Evolutionary conservation across 192 early-diverging fungal species (phyloP).

Genomic region (Fimicolochytrium jonesii): DNA sequence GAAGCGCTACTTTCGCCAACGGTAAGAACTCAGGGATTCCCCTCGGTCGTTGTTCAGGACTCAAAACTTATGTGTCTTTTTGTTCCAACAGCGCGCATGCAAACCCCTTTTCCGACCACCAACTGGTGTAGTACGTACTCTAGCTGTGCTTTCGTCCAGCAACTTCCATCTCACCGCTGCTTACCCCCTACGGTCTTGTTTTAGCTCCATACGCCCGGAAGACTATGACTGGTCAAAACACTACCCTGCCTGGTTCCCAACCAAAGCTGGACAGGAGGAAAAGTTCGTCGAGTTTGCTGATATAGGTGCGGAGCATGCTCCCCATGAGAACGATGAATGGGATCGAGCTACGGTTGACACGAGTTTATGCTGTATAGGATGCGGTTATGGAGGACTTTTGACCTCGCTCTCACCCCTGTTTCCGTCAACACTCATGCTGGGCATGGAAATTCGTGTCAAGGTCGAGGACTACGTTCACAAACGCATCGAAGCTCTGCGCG

Average conservation of each 20-base stretch:
- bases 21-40: conserved; percentile 32
- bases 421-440: conserved; percentile 89
- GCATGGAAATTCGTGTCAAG: conserved; percentile 98
- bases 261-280: conserved; percentile 27
- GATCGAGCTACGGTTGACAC: not conserved
- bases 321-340: not conserved
- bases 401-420: conserved; percentile 82
- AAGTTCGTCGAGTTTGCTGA: conserved; percentile 89
- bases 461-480: conserved; percentile 89
- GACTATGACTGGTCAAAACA: conserved; percentile 86
- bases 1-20: conserved; percentile 63
- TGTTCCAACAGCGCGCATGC: conserved; percentile 79
- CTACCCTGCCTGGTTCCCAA: conserved; percentile 66
- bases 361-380: no score
- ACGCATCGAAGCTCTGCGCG: conserved; percentile 73
- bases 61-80: not conserved
- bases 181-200: no score
- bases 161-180: no score
- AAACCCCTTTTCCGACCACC: conserved; percentile 95
- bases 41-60: conserved; percentile 42
- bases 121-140: conserved; percentile 75
- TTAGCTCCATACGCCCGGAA: conserved; percentile 69
- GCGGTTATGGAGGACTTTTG: conserved; percentile 90
- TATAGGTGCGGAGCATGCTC: no score
- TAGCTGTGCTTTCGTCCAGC: no score